phyloP scores from a whole-genome alignment of 352 stramenopile species.

The Phytopythium oedochilum region DNA sequence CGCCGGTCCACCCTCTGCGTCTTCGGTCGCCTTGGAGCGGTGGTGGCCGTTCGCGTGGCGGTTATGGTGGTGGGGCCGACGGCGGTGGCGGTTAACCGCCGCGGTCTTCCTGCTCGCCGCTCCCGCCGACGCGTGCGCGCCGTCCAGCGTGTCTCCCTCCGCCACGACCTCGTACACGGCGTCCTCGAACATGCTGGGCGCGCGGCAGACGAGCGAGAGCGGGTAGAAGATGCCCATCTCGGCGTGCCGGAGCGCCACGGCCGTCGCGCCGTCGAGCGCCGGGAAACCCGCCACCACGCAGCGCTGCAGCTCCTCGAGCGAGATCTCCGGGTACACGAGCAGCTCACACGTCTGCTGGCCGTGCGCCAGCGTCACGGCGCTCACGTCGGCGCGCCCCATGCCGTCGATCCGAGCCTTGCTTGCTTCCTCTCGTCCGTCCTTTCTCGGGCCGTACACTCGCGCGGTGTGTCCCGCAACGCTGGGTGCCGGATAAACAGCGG shows the following conservation, averaged over 20 bases:
- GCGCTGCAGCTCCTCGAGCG: conserved; percentile 41
- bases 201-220: conserved; percentile 55
- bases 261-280: conserved; percentile 4
- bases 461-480: too few species aligned
- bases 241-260: conserved; percentile 18
- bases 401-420: background rate
- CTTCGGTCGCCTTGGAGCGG: conserved; percentile 8
- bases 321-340: conserved; percentile 29
- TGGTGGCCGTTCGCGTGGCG: conserved; percentile 7
- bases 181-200: conserved; percentile 46
- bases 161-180: conserved; percentile 42
- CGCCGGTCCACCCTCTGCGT: background rate
- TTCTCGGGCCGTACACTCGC: too few species aligned
- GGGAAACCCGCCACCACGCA: conserved; percentile 48
- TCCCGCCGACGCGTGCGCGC: background rate
- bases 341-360: conserved; percentile 24
- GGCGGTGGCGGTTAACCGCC: background rate
- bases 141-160: conserved; percentile 6
- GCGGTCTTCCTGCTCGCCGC: conserved; percentile 3
- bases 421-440: too few species aligned
- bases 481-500: too few species aligned
- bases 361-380: conserved; percentile 32
- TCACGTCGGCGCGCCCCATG: conserved; percentile 16
- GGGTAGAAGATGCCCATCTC: conserved; percentile 52
- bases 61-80: conserved; percentile 1